phyloP scores from a whole-genome alignment of 2,329 filamentous ascomycete species.

The Diplodia intermedia region DNA sequence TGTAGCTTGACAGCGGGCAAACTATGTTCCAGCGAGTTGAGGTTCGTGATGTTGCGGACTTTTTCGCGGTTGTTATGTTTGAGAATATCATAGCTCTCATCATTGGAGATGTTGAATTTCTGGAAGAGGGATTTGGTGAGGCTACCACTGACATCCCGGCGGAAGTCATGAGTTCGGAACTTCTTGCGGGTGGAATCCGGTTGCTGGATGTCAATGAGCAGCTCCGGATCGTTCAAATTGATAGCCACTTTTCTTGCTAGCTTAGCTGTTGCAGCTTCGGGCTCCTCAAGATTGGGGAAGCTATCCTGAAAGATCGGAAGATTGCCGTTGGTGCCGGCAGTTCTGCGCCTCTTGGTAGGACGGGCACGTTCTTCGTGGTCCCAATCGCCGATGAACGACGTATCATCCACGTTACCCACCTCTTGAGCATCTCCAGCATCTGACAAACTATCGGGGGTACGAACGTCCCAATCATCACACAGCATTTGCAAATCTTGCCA shows the following conservation, averaged over 20 bases:
- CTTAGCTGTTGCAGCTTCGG: constrained; percentile 73
- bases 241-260: constrained; percentile 80
- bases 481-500: constrained; percentile 83
- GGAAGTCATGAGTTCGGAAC: constrained; percentile 62
- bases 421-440: constrained; percentile 45
- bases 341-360: constrained; percentile 71
- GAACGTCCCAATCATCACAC: constrained; percentile 83
- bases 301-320: constrained; percentile 50
- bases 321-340: constrained; percentile 44
- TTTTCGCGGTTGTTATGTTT: constrained; percentile 94
- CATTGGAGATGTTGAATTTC: constrained; percentile 95
- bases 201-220: constrained; percentile 81
- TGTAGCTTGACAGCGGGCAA: constrained; percentile 89
- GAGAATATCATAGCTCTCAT: constrained; percentile 91
- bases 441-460: constrained; percentile 48
- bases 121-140: constrained; percentile 75
- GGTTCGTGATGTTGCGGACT: constrained; percentile 88
- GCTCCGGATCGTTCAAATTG: constrained; percentile 85
- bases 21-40: constrained; percentile 92
- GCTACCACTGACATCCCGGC: constrained; percentile 71
- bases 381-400: constrained; percentile 41
- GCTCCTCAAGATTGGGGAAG: constrained; percentile 79
- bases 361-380: constrained; percentile 41
- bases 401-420: constrained; percentile 37
- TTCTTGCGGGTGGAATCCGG: constrained; percentile 69